Conservation (phyloP, 139 green algal species). For the Chlamydomonas applanata region DNA sequence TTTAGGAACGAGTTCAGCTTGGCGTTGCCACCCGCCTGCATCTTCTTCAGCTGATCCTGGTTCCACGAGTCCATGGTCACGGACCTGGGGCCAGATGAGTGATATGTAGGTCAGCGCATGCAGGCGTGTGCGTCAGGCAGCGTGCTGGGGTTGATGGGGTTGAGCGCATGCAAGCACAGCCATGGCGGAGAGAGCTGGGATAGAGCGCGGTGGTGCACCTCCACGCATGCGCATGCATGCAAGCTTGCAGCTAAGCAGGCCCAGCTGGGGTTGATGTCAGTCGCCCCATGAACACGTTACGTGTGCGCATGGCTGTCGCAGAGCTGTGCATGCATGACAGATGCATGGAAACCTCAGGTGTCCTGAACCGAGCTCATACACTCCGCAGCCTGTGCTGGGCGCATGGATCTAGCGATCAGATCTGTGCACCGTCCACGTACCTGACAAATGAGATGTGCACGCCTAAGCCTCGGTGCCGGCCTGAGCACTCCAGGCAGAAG, state of each 20-base stretch:
- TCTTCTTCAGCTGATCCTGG: slow-evolving; percentile 88
- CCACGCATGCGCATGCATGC: too few relatives aligned
- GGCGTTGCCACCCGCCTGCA: slow-evolving; percentile 91
- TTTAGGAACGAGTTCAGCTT: slow-evolving; percentile 86
- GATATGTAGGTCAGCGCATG: too few relatives aligned
- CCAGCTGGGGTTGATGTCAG: too few relatives aligned
- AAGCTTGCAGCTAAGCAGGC: too few relatives aligned
- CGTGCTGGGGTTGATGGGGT: too few relatives aligned
- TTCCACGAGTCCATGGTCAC: slow-evolving; percentile 98
- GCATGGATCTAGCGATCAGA: too few relatives aligned
- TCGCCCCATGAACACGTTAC: too few relatives aligned
- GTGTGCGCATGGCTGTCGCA: too few relatives aligned
- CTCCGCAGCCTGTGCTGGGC: not conserved
- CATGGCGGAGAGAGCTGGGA: too few relatives aligned
- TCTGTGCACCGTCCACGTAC: slow-evolving; percentile 32
- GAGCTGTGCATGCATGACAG: slow-evolving; percentile 7
- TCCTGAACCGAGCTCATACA: not conserved
- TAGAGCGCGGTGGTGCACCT: too few relatives aligned
- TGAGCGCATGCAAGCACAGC: too few relatives aligned
- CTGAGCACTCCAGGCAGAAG: slow-evolving; percentile 96
- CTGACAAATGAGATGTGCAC: slow-evolving; percentile 98
- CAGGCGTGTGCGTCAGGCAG: slow-evolving; percentile 6
- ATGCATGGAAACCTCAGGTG: not conserved
- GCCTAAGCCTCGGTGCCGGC: slow-evolving; percentile 90
- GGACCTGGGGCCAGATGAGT: slow-evolving; percentile 57